These are phyloP conservation scores for Cladorrhinum samala DNA, from an alignment of 495 filamentous ascomycete species.

Conservation along the genomic window DNA sequence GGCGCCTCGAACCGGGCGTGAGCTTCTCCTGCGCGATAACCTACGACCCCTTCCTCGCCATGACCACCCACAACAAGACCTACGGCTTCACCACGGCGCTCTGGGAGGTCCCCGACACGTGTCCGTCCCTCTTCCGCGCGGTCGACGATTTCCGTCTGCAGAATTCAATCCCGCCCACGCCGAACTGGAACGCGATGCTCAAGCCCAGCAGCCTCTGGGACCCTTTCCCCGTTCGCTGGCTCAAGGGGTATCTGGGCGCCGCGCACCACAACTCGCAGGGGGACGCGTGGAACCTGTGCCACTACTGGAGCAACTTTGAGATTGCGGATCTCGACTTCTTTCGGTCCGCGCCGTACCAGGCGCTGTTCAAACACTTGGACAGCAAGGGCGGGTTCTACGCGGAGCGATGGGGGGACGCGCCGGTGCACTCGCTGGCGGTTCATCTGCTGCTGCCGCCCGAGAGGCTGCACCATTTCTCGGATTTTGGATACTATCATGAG, in stretches of 20 bases:
- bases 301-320: constrained; percentile 56
- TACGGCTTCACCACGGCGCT: constrained; percentile 50
- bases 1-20: constrained; percentile 49
- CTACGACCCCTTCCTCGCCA: constrained; percentile 51
- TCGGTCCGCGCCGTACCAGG: constrained; percentile 40
- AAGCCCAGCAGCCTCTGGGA: constrained; percentile 26
- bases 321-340: constrained; percentile 53
- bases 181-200: constrained; percentile 36
- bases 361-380: constrained; percentile 46
- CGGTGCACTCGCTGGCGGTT: constrained; percentile 47
- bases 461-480: constrained; percentile 48
- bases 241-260: constrained; percentile 29
- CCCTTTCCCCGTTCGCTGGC: constrained; percentile 33
- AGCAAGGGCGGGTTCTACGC: constrained; percentile 47
- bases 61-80: constrained; percentile 45
- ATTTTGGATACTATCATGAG: constrained; percentile 49
- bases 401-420: constrained; percentile 52
- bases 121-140: constrained; percentile 43
- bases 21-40: constrained; percentile 48
- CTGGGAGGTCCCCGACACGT: constrained; percentile 45
- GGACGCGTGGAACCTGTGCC: constrained; percentile 46
- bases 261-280: constrained; percentile 29
- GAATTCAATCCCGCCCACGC: constrained; percentile 23
- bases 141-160: constrained; percentile 38
- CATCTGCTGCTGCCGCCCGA: constrained; percentile 43